A percentile compares a stretch with the other conserved stretches of the same genome.
phyloP scores from a whole-genome alignment of 192 early-diverging fungal species.

The Entomortierella lignicola region DNA sequence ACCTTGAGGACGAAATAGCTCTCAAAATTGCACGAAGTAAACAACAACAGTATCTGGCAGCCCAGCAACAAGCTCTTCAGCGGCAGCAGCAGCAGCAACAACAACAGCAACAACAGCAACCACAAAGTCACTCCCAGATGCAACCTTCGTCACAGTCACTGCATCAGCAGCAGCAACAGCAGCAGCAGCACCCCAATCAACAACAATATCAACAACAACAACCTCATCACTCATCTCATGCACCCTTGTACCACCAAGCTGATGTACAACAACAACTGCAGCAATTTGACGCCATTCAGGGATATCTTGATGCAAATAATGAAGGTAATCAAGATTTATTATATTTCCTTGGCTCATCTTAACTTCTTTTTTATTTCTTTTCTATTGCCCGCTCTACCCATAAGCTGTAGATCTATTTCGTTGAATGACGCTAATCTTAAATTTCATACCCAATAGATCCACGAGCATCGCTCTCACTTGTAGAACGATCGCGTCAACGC shows the following conservation, averaged over 20 bases:
- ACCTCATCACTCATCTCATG: constrained; percentile 4
- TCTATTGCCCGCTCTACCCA: not conserved
- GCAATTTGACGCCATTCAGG: constrained; percentile 51
- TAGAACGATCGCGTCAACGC: constrained; percentile 48
- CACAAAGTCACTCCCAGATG: not conserved
- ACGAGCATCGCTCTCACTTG: constrained; percentile 33
- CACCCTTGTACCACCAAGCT: constrained; percentile 12
- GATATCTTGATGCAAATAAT: constrained; percentile 41
- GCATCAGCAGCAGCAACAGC: constrained; percentile 16
- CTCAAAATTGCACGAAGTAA: constrained; percentile 33
- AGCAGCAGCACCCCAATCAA: constrained; percentile 2
- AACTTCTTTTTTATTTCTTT: no score
- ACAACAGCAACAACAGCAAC: constrained; percentile 10
- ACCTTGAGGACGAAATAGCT: constrained; percentile 29
- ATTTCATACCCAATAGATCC: constrained; percentile 21
- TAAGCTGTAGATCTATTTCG: not conserved
- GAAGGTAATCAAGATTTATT: constrained; percentile 14
- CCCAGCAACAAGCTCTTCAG: not conserved
- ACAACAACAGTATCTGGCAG: constrained; percentile 15
- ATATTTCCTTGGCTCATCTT: no score
- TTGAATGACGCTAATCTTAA: not conserved
- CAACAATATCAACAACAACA: constrained; percentile 6
- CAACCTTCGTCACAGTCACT: not conserved
- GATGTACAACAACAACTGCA: constrained; percentile 41
- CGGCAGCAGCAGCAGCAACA: constrained; percentile 20